Base-by-base conservation (phyloP, 192 early-diverging fungal species). In the Radiomyces spectabilis region DNA sequence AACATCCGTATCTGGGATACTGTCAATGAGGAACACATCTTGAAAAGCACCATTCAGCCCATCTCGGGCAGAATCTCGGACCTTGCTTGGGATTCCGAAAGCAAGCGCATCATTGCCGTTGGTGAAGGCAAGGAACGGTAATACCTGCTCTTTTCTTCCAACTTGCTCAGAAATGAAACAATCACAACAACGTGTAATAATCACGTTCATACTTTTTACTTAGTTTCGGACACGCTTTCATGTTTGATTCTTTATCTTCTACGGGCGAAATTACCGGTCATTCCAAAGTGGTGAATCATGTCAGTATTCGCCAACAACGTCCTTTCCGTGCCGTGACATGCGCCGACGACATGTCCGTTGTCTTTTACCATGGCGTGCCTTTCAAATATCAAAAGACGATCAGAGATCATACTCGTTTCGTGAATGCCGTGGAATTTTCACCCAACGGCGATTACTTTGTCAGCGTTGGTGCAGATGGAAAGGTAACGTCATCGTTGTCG, bases 1-100 rank as follows among this genome's bases (percentile, higher is more conserved):
- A 94, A 92, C 65, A 83, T 98, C 39, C 81, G 92, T 30, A 85
- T 98, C 39, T 98, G 96, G 96, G 96, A 95, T 59, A 79, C 89
- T 15, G 70, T 86, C 3, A 78, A 83, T 54, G 81, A 76, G 24
- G 84, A 85, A 48, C 88, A 94, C 34, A 83, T 89, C 27, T 62
- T 95, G 50, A 97, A 95, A 65, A 81, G 81, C 52, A 91, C 97
- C 64, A 82, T 81, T 25, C 80, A 73, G 38, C 79, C 87, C 18
- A 76, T 89, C 59, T 55, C 69, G n/a, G 93, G 87, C 8, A 79
- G 74, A 49, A 76, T 98, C 47, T 87, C 77, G 58, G 96, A 98
- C 63, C 59, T 98, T 41, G 83, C 85, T 5, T 98, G 96, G 96
- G 94, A 96, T 76, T 74, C 74, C 42, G 96, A 98, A 55, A 92